Evolutionary conservation across 2,329 filamentous ascomycete genomes (phyloP).

Genomic region (Drechslerella dactyloides): DNA sequence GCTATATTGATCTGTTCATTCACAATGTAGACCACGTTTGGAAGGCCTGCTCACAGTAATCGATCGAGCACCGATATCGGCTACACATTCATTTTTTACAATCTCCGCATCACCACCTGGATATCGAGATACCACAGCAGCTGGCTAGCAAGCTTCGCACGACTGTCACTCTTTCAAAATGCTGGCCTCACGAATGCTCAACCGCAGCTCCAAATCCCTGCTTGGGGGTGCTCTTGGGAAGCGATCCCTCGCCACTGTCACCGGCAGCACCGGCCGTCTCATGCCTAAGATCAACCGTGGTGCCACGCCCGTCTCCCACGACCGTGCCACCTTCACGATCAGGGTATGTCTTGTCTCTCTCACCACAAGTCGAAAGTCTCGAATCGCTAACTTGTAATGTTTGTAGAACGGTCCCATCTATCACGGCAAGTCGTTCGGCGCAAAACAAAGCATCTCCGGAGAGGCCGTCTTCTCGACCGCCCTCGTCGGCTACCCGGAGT

Average conservation of each 20-base stretch:
- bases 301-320: conserved; percentile 72
- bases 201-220: conserved; percentile 63
- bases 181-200: conserved; percentile 66
- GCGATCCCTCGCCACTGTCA: conserved; percentile 70
- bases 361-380: conserved; percentile 1
- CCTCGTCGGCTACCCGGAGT: conserved; percentile 96
- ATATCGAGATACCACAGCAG: conserved; percentile 53
- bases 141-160: background rate
- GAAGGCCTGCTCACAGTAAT: conserved; percentile 60
- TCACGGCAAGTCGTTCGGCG: conserved; percentile 94
- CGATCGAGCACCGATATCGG: conserved; percentile 45
- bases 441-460: conserved; percentile 93
- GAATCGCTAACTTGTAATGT: conserved; percentile 25
- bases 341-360: conserved; percentile 65
- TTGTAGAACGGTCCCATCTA: conserved; percentile 88
- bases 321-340: conserved; percentile 92
- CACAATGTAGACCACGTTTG: conserved; percentile 59
- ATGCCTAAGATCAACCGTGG: conserved; percentile 66
- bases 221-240: conserved; percentile 55
- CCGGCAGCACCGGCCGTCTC: conserved; percentile 72
- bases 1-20: conserved; percentile 48
- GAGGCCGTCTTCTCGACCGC: conserved; percentile 99
- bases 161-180: conserved; percentile 59
- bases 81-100: conserved; percentile 51
- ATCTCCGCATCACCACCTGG: conserved; percentile 22